A percentile compares a stretch with the other conserved stretches of the same genome.
Conservation (phyloP, 805 yeast genomes). For the Metschnikowia sp. region DNA sequence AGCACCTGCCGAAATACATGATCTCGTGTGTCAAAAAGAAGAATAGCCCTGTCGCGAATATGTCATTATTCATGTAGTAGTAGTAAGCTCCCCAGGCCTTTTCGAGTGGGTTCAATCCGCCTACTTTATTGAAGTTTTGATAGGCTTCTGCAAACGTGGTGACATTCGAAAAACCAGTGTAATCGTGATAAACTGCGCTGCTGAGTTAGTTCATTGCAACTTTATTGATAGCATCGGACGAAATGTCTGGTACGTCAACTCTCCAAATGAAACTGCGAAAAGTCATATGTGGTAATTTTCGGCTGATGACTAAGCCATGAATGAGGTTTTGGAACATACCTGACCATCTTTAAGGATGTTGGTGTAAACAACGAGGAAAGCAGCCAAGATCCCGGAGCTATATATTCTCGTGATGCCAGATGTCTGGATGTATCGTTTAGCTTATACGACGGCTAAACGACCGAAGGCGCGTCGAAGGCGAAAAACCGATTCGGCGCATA, state of each 20-base stretch:
- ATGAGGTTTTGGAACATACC: conserved; percentile 10
- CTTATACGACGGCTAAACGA: conserved; percentile 6
- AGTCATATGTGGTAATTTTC: no score
- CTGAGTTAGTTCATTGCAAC: neutral
- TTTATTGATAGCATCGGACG: no score
- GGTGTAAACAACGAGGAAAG: neutral
- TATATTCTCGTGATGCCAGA: conserved; percentile 1
- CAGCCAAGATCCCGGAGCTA: neutral
- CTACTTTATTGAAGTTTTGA: conserved; percentile 27
- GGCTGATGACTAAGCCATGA: no score
- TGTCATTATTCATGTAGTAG: conserved; percentile 78
- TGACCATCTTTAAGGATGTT: conserved; percentile 10
- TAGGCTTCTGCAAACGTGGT: conserved; percentile 29
- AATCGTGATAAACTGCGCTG: conserved; percentile 34
- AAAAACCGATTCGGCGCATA: no score
- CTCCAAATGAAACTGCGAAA: no score
- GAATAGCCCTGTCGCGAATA: conserved; percentile 86
- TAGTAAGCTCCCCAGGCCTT: conserved; percentile 88
- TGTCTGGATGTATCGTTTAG: conserved; percentile 8
- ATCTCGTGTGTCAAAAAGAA: conserved; percentile 81
- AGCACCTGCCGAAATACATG: conserved; percentile 85
- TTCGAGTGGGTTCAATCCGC: conserved; percentile 46
- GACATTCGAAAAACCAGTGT: conserved; percentile 30
- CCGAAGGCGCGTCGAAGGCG: neutral
- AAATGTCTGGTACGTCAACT: no score